These are phyloP conservation scores for Melaleuca alternifolia DNA, from an alignment of 345 rosid species.

Conservation along the genomic window DNA sequence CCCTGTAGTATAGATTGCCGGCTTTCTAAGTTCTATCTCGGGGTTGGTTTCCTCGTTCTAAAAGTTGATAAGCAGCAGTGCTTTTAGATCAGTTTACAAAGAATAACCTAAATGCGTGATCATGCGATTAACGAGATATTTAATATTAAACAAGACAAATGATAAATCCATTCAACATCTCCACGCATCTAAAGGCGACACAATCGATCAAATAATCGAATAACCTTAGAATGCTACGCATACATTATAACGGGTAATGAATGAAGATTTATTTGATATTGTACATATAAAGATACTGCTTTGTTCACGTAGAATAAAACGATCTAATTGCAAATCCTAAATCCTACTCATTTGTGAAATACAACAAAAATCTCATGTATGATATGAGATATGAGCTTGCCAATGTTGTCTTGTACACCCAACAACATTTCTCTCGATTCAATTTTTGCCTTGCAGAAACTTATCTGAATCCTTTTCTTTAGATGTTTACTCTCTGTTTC, in stretches of 20 bases:
- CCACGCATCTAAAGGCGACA: no score
- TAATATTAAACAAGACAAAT: neutral
- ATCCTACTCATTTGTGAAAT: no score
- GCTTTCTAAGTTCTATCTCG: neutral
- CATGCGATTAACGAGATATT: neutral
- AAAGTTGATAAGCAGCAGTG: neutral
- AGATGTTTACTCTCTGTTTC: neutral
- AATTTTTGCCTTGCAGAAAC: no score
- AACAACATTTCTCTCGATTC: neutral
- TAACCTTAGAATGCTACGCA: neutral
- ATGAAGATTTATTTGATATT: neutral
- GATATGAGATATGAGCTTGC: neutral
- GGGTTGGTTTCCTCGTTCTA: neutral
- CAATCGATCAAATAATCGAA: neutral
- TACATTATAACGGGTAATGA: accelerated
- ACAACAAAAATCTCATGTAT: no score
- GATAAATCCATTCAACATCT: neutral
- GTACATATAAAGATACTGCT: neutral
- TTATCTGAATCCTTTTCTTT: no score
- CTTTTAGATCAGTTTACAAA: neutral
- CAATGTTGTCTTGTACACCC: neutral
- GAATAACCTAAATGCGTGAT: neutral
- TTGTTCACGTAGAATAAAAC: neutral
- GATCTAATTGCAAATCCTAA: neutral
- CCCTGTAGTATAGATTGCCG: neutral